Percentiles rank a stretch among this genome's conserved stretches.
These are phyloP conservation scores for Pleurotus eryngii DNA, from an alignment of 768 basidiomycete genomes.

Conservation along the genomic window DNA sequence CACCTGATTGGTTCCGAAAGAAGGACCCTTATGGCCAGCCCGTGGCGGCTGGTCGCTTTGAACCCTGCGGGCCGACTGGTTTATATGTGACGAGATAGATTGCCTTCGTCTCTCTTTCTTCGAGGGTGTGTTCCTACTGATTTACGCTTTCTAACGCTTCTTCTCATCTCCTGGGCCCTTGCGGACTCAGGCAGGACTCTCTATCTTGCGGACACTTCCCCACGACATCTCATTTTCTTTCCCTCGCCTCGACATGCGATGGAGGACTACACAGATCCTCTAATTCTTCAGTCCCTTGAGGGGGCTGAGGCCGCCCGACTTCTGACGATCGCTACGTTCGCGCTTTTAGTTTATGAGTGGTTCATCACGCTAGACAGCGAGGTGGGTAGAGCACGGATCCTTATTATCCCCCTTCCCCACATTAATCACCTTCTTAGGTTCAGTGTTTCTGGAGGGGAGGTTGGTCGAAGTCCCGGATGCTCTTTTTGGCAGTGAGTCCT, in stretches of 20 bases:
- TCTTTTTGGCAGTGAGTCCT: conserved; percentile 35
- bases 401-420: background rate
- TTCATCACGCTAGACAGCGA: conserved; percentile 36
- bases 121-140: background rate
- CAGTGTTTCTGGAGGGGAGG: conserved; percentile 37
- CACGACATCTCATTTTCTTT: background rate
- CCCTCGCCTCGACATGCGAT: conserved; percentile 1
- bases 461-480: conserved; percentile 30
- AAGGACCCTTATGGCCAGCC: conserved; percentile 1
- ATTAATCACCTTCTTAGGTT: conserved; percentile 18
- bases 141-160: background rate
- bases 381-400: conserved; percentile 14
- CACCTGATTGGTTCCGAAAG: conserved; percentile 5
- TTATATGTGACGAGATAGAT: background rate
- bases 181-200: background rate
- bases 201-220: background rate
- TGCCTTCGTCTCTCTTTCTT: background rate
- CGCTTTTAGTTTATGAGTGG: conserved; percentile 23
- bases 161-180: background rate
- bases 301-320: conserved; percentile 6
- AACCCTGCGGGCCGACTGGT: background rate
- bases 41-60: background rate
- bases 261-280: background rate
- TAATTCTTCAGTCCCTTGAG: background rate
- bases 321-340: conserved; percentile 4